Evolutionary conservation across 257 asterid genomes (phyloP).

Genomic region (Paraleonurus japonicus): DNA sequence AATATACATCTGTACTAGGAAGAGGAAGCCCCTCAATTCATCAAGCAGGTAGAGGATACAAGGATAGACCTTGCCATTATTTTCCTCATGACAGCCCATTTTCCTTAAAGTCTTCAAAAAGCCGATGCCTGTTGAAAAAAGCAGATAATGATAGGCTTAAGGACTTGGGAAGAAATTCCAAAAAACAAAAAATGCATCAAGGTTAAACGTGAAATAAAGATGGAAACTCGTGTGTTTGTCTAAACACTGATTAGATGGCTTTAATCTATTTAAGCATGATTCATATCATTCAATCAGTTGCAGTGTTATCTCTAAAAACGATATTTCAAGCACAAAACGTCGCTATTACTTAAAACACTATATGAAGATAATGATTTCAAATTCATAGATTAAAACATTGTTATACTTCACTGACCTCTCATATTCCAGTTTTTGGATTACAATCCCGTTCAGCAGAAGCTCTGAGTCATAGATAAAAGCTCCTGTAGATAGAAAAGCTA

Average conservation of each 20-base stretch:
- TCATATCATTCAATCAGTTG: too few species aligned
- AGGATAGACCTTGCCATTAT: not conserved
- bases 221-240: not conserved
- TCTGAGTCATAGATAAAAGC: conserved; percentile 60
- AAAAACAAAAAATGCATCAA: not conserved
- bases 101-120: conserved; percentile 33
- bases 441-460: conserved; percentile 75
- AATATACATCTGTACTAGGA: not conserved
- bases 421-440: conserved; percentile 64
- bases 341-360: not conserved
- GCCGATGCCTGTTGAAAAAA: conserved; percentile 34
- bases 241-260: not conserved
- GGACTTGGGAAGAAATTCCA: not conserved
- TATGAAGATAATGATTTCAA: not conserved
- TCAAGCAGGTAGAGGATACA: not conserved
- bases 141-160: not conserved
- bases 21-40: not conserved
- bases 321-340: conserved; percentile 7
- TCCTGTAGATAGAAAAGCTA: conserved; percentile 46
- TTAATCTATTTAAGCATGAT: not conserved
- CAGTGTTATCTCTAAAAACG: not conserved
- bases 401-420: conserved; percentile 47
- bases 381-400: not conserved
- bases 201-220: not conserved
- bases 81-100: not conserved